Evolutionary conservation across 495 filamentous ascomycete genomes (phyloP), one percentile per base, ranked within the genome.

Genomic region (Daldinia loculata): DNA sequence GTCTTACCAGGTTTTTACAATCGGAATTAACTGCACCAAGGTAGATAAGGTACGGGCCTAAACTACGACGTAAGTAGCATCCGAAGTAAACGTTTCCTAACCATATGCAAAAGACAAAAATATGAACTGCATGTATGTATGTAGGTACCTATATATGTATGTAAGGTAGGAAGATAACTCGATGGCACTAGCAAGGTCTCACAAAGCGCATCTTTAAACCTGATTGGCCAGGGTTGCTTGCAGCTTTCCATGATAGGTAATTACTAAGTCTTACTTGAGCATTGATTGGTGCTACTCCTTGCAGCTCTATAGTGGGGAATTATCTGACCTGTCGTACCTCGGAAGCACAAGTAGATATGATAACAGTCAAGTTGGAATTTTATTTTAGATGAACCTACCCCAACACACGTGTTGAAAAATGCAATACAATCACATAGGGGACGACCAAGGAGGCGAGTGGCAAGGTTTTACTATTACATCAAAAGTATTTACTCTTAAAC

Each of bases 231-330:
- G 22, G 43, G 22, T 11, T 1, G 17, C 2, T 48, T 48, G 19
- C 43, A 48, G 17, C 19, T 48, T 48, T 48, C 43, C 43, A 24
- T 48, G 43, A 48, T 48, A 48, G 43, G 43, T 48, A 48, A 48
- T 48, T 48, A 5, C 43, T 11, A 48, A 48, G 43, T 12, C 17
- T 22, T 48, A 22, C 3, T 7, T 22, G 43, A 48, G 43, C 19
- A 19, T 12, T 22, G 43, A 48, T 48, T 48, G 43, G 43, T 48
- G 19, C 19, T 48, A 24, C 43, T 48, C 43, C 43, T 48, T 48
- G 19, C 43, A 48, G 43, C 19, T 48, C 43, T 24, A 24, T 11
- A 12, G 19, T 48, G 17, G 43, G 4, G 3, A 22, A 48, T 11
- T 24, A 24, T 22, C 19, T 22, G 4, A 24, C 43, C 17, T 48